Percentiles rank a stretch among this genome's conserved stretches.
Conservation (phyloP, 2,329 filamentous ascomycete genomes). For the Xylariales sp. region DNA sequence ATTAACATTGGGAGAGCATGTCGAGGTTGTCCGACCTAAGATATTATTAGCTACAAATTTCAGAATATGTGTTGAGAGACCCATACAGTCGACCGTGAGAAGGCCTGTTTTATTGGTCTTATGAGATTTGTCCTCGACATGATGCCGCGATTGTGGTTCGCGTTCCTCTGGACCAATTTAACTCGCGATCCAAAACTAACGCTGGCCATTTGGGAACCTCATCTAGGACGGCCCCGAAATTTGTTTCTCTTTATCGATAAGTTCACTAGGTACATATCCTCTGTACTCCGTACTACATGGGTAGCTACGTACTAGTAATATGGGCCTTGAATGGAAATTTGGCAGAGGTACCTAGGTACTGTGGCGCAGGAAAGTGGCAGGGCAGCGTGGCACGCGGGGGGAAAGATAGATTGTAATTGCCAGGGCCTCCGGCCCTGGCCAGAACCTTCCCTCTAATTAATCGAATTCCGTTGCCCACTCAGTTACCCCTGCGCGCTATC, state of each 20-base stretch:
- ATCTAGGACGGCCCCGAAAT: constrained; percentile 39
- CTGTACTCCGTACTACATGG: not conserved
- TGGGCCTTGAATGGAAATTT: too few species aligned
- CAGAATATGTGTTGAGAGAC: constrained; percentile 3
- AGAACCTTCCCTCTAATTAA: too few species aligned
- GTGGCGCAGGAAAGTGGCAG: too few species aligned
- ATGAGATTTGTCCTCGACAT: constrained; percentile 48
- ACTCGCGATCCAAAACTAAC: constrained; percentile 39
- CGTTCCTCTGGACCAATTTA: constrained; percentile 33
- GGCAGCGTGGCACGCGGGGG: too few species aligned
- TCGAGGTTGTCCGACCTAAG: constrained; percentile 45
- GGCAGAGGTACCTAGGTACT: too few species aligned
- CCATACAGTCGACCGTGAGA: constrained; percentile 48
- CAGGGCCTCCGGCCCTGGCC: too few species aligned
- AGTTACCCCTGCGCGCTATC: too few species aligned
- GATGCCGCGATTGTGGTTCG: constrained; percentile 40
- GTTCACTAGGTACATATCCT: too few species aligned
- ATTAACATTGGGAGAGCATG: constrained; percentile 42
- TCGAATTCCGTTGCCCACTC: too few species aligned
- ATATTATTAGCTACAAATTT: constrained; percentile 36
- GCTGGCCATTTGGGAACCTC: constrained; percentile 21
- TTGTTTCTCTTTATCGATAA: constrained; percentile 47
- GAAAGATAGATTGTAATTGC: too few species aligned
- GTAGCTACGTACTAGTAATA: not conserved
- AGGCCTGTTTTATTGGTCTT: constrained; percentile 48